Evolutionary conservation across 148 eudicot species (phyloP), one percentile per base, ranked within the genome.

Genomic region (Agrostemma githago): DNA sequence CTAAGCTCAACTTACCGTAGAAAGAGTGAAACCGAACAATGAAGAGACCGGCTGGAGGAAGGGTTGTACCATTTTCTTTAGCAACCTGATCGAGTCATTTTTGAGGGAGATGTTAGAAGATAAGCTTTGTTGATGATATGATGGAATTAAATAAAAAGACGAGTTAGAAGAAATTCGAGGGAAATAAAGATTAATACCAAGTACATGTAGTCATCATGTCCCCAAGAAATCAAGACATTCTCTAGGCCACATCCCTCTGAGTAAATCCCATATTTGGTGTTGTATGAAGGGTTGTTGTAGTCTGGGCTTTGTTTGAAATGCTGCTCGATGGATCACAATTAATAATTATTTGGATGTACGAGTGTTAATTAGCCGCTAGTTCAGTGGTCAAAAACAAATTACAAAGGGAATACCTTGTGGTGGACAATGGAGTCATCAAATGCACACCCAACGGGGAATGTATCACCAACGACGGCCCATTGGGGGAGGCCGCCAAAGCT

Each of bases 391-490:
- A n/a, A n/a, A n/a, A n/a, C n/a, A n/a, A n/a, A n/a, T n/a, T n/a
- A n/a, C n/a, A n/a, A n/a, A n/a, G n/a, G n/a, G n/a, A n/a, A n/a
- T n/a, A n/a, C 98, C 98, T 95, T 92, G 81, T 90, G 87, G 67
- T 95, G 96, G 67, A 92, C 92, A 72, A 90, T 84, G 12, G 92
- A 86, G 72, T 85, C 86, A 41, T 95, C 90, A 68, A 87, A 92
- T 8, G 96, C 96, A 72, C 98, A 95, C 1, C 98, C 98, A 57
- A 95, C 93, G 0, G 98, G 98, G 78, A 46, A 92, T 0, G 98
- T 95, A 76, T 95, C 98, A 21, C 97, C 98, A 0, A 92, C 98
- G 60, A 93, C 97, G 19, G 98, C 98, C 96, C 98, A 93, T 79
- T 93, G 98, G 58, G 98, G 96, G 34, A 93, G 92, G 66, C 54